Percentiles rank a stretch among this genome's conserved stretches.
phyloP scores from a whole-genome alignment of 2,329 filamentous ascomycete genomes.

The Colletotrichum zoysiae region DNA sequence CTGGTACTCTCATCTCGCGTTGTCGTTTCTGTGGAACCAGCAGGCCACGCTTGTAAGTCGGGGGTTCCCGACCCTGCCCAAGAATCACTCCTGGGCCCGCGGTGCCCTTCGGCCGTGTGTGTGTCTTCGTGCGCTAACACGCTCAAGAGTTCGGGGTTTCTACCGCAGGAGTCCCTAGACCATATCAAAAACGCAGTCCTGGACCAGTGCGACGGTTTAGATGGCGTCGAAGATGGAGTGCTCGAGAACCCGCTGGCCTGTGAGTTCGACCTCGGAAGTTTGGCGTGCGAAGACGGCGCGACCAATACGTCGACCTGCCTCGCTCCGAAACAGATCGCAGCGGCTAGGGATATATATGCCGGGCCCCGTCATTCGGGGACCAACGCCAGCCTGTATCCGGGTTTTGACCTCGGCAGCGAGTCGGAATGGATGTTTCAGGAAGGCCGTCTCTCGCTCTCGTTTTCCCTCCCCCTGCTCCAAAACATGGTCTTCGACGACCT shows the following conservation, averaged over 20 bases:
- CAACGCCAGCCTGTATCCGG: constrained; percentile 19
- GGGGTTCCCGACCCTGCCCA: neutral
- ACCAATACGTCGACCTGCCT: constrained; percentile 5
- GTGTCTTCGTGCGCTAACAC: neutral
- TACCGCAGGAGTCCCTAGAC: constrained; percentile 17
- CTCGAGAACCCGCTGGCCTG: constrained; percentile 31
- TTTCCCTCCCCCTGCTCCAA: constrained; percentile 32
- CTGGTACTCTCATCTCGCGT: constrained; percentile 32
- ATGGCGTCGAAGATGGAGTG: constrained; percentile 22
- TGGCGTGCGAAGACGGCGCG: neutral
- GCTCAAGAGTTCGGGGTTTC: neutral
- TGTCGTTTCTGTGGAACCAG: constrained; percentile 34
- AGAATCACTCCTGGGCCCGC: neutral
- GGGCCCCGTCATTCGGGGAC: constrained; percentile 2
- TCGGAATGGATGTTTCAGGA: constrained; percentile 27
- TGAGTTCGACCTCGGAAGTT: constrained; percentile 11
- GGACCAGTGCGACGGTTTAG: constrained; percentile 14
- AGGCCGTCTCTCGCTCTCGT: constrained; percentile 19
- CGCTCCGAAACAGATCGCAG: neutral
- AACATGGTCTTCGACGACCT: constrained; percentile 34
- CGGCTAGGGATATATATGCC: constrained; percentile 1
- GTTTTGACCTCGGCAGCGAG: constrained; percentile 28
- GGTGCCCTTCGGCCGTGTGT: neutral
- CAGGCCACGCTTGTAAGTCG: constrained; percentile 16
- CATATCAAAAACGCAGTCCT: constrained; percentile 11